A percentile compares a stretch with the other conserved stretches of the same genome.
Evolutionary conservation across 352 stramenopile genomes (phyloP).

Genomic region (Aphanomyces stellatus): DNA sequence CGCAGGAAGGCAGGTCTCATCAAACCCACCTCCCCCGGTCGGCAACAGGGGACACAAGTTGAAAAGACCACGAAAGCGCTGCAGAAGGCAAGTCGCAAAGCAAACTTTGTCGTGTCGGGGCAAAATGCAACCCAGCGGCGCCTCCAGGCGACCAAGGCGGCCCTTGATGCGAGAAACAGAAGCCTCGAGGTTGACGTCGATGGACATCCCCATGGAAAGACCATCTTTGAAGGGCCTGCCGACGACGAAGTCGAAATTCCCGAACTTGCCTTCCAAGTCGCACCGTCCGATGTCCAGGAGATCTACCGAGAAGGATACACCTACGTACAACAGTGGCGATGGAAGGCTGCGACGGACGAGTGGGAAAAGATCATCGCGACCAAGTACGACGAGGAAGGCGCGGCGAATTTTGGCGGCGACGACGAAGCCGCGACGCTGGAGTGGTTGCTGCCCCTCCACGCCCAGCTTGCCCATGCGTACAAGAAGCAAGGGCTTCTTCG

Average conservation of each 20-base stretch:
- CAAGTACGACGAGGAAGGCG: too few relatives aligned
- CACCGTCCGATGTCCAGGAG: slow-evolving; percentile 12
- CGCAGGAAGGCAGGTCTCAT: slow-evolving; percentile 5
- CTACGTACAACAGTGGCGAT: not conserved
- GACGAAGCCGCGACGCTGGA: not conserved
- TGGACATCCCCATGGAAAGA: not conserved
- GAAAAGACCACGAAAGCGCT: slow-evolving; percentile 7
- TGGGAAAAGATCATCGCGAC: slow-evolving; percentile 19
- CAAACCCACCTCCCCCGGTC: not conserved
- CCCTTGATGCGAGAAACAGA: not conserved
- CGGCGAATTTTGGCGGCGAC: not conserved
- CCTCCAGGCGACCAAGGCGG: slow-evolving; percentile 4
- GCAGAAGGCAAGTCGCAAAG: not conserved
- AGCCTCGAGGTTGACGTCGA: not conserved
- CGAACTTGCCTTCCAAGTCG: slow-evolving; percentile 1
- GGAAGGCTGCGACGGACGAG: not conserved
- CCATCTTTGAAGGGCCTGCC: slow-evolving; percentile 5
- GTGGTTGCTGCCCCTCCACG: slow-evolving; percentile 14
- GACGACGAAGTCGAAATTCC: not conserved
- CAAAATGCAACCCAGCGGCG: slow-evolving; percentile 4
- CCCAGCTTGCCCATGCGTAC: slow-evolving; percentile 13
- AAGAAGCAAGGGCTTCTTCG: slow-evolving; percentile 19
- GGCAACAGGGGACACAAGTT: not conserved
- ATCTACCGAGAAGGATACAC: slow-evolving; percentile 16
- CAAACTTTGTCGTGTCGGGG: slow-evolving; percentile 9